These are phyloP conservation scores for Arthrobotrys sinensis DNA, from an alignment of 2,329 filamentous ascomycete species.

Conservation along the genomic window DNA sequence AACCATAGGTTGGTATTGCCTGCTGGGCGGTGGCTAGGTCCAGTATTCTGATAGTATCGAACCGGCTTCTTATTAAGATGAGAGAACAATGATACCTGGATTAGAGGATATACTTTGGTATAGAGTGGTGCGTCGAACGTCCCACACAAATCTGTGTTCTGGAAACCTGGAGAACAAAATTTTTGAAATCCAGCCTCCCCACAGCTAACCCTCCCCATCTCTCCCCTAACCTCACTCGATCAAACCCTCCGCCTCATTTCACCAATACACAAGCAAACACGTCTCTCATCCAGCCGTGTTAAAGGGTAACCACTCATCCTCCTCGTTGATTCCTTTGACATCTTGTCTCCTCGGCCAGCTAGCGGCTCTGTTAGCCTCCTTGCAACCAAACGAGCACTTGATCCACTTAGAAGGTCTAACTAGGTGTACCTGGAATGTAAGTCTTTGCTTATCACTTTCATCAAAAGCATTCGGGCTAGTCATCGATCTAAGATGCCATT, in stretches of 20 bases:
- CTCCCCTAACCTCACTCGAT: no score
- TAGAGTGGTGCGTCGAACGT: neutral
- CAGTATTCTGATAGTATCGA: no score
- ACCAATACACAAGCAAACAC: neutral
- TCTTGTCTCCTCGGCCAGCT: neutral
- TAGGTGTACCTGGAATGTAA: neutral
- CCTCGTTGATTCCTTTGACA: neutral
- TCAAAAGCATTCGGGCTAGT: neutral
- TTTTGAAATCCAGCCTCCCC: neutral
- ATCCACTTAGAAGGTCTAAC: neutral
- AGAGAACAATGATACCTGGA: neutral
- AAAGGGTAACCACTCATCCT: neutral
- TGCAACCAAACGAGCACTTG: neutral
- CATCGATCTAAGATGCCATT: neutral
- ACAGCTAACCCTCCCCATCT: neutral
- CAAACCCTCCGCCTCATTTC: neutral
- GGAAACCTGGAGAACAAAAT: conserved; percentile 15
- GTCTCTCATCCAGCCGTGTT: neutral
- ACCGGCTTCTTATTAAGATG: no score
- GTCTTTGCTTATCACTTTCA: neutral
- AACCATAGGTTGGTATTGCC: no score
- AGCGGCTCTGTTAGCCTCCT: neutral
- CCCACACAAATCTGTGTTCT: conserved; percentile 1
- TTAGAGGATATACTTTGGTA: neutral
- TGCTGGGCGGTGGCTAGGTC: no score